A percentile compares a stretch with the other conserved stretches of the same genome.
These are phyloP conservation scores for Periconia digitata DNA, from an alignment of 2,329 filamentous ascomycete species.

Conservation along the genomic window DNA sequence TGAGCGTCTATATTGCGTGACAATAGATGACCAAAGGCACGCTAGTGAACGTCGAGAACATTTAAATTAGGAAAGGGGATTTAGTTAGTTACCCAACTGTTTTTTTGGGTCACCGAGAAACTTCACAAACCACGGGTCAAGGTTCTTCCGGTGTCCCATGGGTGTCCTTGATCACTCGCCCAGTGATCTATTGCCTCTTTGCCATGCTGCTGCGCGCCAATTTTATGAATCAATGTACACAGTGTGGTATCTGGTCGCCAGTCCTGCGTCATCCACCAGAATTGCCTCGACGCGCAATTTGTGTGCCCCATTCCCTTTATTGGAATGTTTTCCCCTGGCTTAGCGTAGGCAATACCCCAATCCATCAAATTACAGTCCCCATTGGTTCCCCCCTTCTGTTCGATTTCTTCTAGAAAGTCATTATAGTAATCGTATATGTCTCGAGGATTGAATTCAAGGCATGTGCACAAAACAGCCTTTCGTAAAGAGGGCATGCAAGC, in stretches of 20 bases:
- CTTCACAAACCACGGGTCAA: neutral
- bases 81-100: too few relatives aligned
- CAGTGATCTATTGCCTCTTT: slow-evolving; percentile 4
- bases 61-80: too few relatives aligned
- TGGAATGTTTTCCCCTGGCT: neutral
- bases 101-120: neutral
- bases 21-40: too few relatives aligned
- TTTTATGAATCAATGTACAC: slow-evolving; percentile 1
- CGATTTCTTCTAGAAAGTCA: neutral
- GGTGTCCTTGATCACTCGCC: slow-evolving; percentile 3
- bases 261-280: slow-evolving; percentile 3
- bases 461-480: slow-evolving; percentile 7
- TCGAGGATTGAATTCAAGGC: slow-evolving; percentile 2
- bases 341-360: slow-evolving; percentile 10
- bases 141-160: neutral
- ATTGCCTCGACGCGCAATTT: slow-evolving; percentile 1
- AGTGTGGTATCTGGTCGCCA: slow-evolving; percentile 3
- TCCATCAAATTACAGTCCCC: neutral
- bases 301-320: neutral
- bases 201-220: neutral
- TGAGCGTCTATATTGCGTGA: too few relatives aligned
- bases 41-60: too few relatives aligned
- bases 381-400: neutral
- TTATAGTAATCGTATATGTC: slow-evolving; percentile 2
- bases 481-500: slow-evolving; percentile 10